phyloP scores from a whole-genome alignment of 495 filamentous ascomycete species.

The Penicillium soppii region DNA sequence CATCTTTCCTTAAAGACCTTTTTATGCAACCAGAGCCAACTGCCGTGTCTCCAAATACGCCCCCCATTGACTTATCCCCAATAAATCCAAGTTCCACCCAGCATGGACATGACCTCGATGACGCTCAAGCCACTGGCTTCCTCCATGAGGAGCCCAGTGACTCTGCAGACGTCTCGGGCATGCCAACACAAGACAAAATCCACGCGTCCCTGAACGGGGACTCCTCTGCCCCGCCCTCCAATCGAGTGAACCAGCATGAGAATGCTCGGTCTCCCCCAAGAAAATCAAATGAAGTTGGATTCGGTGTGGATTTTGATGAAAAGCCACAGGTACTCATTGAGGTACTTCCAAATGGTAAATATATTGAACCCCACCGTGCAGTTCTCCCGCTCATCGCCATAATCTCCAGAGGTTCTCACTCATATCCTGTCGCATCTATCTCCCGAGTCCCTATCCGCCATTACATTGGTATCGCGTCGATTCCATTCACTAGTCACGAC shows the following conservation, averaged over 20 bases:
- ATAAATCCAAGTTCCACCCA: conserved; percentile 52
- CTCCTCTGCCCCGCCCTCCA: conserved; percentile 38
- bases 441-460: conserved; percentile 70
- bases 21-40: conserved; percentile 90
- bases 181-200: conserved; percentile 27
- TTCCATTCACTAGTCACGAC: conserved; percentile 82
- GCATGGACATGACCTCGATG: conserved; percentile 70
- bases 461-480: conserved; percentile 78
- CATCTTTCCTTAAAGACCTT: conserved; percentile 46
- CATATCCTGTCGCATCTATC: conserved; percentile 89
- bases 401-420: conserved; percentile 73
- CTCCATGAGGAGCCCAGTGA: conserved; percentile 31
- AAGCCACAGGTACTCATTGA: conserved; percentile 55
- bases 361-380: neutral
- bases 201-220: conserved; percentile 27
- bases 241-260: conserved; percentile 74
- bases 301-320: conserved; percentile 55
- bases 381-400: conserved; percentile 22
- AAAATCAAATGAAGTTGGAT: conserved; percentile 48
- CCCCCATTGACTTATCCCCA: conserved; percentile 42
- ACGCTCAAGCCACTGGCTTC: conserved; percentile 37
- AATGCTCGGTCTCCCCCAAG: conserved; percentile 52
- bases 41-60: conserved; percentile 57
- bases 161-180: conserved; percentile 24
- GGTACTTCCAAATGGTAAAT: conserved; percentile 79